A percentile compares a stretch with the other conserved stretches of the same genome.
These are phyloP conservation scores for Picochlorum sp. DNA, from an alignment of 139 green algal species.

Conservation along the genomic window DNA sequence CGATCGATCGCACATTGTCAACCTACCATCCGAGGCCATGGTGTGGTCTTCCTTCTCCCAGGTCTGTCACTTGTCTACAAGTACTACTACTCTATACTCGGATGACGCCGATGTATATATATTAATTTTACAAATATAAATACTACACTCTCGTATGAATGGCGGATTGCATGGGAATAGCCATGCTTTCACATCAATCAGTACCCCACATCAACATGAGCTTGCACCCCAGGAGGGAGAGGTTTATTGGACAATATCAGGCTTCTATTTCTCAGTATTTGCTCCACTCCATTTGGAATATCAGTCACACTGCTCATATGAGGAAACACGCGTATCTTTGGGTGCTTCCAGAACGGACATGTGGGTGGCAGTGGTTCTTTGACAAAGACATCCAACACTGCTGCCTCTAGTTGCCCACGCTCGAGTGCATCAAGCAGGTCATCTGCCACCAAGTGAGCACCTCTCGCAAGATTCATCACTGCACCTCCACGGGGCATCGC, in stretches of 20 bases:
- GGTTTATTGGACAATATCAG: constrained; percentile 13
- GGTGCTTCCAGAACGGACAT: constrained; percentile 46
- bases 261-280: constrained; percentile 25
- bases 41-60: neutral
- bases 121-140: too few relatives aligned
- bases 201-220: constrained; percentile 25
- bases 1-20: neutral
- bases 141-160: too few relatives aligned
- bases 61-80: too few relatives aligned
- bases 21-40: neutral
- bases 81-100: too few relatives aligned
- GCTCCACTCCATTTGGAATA: constrained; percentile 18
- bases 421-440: constrained; percentile 45
- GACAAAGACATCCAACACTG: constrained; percentile 47
- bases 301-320: constrained; percentile 52
- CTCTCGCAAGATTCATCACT: constrained; percentile 50
- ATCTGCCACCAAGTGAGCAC: constrained; percentile 39
- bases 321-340: constrained; percentile 45
- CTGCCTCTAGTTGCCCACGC: constrained; percentile 22
- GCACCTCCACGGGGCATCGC: constrained; percentile 33
- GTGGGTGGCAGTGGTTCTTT: constrained; percentile 43
- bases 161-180: too few relatives aligned
- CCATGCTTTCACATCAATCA: neutral
- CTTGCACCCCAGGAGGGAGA: constrained; percentile 11
- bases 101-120: too few relatives aligned